These are phyloP conservation scores for Trichoderma sp. DNA, from an alignment of 2,329 filamentous ascomycete species.

Conservation along the genomic window DNA sequence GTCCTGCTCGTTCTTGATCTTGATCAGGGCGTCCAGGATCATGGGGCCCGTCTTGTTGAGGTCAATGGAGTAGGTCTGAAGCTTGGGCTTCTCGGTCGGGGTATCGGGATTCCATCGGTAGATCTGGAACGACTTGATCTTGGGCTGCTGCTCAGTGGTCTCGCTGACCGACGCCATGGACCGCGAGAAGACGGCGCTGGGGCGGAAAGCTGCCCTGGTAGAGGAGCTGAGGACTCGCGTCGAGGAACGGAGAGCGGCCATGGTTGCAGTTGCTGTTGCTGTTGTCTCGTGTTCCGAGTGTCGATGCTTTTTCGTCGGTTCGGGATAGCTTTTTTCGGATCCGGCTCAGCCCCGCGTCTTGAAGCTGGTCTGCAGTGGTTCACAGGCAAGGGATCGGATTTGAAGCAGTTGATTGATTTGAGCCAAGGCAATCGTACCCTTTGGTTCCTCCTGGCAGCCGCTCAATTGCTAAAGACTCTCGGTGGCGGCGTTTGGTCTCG, in stretches of 20 bases:
- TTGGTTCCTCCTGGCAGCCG: neutral
- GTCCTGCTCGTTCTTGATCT: conserved; percentile 99
- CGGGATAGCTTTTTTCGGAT: conserved; percentile 16
- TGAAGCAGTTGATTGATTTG: neutral
- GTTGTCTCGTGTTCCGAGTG: conserved; percentile 20
- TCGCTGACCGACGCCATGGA: conserved; percentile 57
- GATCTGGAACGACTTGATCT: conserved; percentile 93
- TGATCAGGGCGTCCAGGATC: conserved; percentile 93
- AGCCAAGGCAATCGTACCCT: neutral
- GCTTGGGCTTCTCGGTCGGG: conserved; percentile 86
- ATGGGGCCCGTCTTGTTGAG: conserved; percentile 99
- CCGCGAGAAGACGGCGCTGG: conserved; percentile 45
- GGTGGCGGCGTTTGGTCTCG: conserved; percentile 27
- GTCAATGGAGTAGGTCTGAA: conserved; percentile 94
- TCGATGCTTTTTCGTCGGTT: conserved; percentile 18
- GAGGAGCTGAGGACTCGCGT: conserved; percentile 51
- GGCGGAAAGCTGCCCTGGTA: conserved; percentile 40
- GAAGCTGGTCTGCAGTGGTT: neutral
- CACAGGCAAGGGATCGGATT: neutral
- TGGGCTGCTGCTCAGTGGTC: conserved; percentile 60
- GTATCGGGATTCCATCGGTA: conserved; percentile 98
- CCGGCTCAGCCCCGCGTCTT: neutral
- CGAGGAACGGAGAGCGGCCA: conserved; percentile 62
- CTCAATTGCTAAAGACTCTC: conserved; percentile 27
- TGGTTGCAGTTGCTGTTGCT: conserved; percentile 27